These are phyloP conservation scores for Pseudogymnoascus sp. DNA, from an alignment of 2,329 filamentous ascomycete species.

Conservation along the genomic window DNA sequence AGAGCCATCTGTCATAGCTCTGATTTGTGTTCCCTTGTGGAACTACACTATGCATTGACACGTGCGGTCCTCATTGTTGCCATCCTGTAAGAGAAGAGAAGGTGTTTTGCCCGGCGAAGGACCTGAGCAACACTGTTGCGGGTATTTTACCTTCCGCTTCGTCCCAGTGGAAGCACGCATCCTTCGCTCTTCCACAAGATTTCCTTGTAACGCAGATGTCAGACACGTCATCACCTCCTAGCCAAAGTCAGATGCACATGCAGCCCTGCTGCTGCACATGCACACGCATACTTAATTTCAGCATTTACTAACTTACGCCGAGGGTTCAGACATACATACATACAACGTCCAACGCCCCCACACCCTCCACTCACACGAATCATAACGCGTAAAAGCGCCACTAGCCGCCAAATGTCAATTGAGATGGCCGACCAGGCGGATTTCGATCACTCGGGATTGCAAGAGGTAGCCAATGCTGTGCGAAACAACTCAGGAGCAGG, in stretches of 20 bases:
- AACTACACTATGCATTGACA: background rate
- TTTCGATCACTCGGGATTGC: constrained; percentile 28
- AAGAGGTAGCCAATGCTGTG: constrained; percentile 30
- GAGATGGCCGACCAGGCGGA: constrained; percentile 28
- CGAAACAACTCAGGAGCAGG: constrained; percentile 21
- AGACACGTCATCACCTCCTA: constrained; percentile 5
- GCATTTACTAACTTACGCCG: constrained; percentile 3
- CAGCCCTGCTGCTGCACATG: constrained; percentile 5
- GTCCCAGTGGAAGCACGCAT: constrained; percentile 6
- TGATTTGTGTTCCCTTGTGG: constrained; percentile 3
- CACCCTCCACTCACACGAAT: constrained; percentile 19
- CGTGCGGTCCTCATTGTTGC: background rate
- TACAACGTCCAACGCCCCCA: background rate
- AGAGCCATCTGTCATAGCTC: constrained; percentile 7
- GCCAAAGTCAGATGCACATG: constrained; percentile 5
- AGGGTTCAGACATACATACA: constrained; percentile 3
- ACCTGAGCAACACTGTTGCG: background rate
- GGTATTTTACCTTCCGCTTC: background rate
- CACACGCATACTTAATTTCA: background rate
- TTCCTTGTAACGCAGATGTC: constrained; percentile 5
- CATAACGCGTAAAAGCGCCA: constrained; percentile 21
- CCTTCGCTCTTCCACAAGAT: constrained; percentile 3
- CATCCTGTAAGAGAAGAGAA: background rate
- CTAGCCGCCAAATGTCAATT: constrained; percentile 16
- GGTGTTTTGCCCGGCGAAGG: background rate